A percentile compares a stretch with the other conserved stretches of the same genome.
Evolutionary conservation across 2,329 filamentous ascomycete genomes (phyloP).

Genomic region (Trichocomaceae sp.): DNA sequence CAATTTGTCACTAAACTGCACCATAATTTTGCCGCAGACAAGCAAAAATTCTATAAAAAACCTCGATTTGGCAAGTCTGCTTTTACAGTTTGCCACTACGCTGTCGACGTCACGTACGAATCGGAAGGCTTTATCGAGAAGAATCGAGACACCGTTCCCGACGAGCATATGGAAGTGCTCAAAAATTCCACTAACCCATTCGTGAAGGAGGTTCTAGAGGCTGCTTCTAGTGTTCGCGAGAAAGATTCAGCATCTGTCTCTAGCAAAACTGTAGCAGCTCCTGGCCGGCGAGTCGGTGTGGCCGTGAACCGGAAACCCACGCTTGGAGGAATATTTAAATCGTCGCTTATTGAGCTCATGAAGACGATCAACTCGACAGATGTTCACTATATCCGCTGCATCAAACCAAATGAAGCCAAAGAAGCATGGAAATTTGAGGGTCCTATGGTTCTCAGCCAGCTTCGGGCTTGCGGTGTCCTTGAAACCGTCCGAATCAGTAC

Average conservation of each 20-base stretch:
- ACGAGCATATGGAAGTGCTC: conserved; percentile 94
- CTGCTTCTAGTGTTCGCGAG: conserved; percentile 78
- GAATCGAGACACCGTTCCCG: conserved; percentile 96
- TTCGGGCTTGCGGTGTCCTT: conserved; percentile 95
- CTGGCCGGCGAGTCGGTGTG: conserved; percentile 79
- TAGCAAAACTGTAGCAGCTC: conserved; percentile 65
- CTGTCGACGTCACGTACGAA: conserved; percentile 95
- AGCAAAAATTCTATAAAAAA: conserved; percentile 98
- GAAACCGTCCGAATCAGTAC: conserved; percentile 97
- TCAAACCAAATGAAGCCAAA: conserved; percentile 97
- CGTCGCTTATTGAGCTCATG: conserved; percentile 96
- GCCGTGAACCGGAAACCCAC: conserved; percentile 95
- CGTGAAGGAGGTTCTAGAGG: conserved; percentile 74
- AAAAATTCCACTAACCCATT: conserved; percentile 78
- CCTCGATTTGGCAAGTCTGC: conserved; percentile 94
- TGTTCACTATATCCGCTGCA: conserved; percentile 97
- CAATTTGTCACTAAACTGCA: conserved; percentile 95
- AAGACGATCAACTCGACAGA: conserved; percentile 95
- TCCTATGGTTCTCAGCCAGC: conserved; percentile 94
- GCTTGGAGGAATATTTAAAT: conserved; percentile 96
- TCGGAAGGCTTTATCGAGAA: conserved; percentile 99
- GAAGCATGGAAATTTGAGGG: conserved; percentile 97
- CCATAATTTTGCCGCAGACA: conserved; percentile 82
- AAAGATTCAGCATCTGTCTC: conserved; percentile 65
- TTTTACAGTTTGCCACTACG: conserved; percentile 98